Conservation (phyloP, 2,329 filamentous ascomycete species). For the Fusarium irregulare region DNA sequence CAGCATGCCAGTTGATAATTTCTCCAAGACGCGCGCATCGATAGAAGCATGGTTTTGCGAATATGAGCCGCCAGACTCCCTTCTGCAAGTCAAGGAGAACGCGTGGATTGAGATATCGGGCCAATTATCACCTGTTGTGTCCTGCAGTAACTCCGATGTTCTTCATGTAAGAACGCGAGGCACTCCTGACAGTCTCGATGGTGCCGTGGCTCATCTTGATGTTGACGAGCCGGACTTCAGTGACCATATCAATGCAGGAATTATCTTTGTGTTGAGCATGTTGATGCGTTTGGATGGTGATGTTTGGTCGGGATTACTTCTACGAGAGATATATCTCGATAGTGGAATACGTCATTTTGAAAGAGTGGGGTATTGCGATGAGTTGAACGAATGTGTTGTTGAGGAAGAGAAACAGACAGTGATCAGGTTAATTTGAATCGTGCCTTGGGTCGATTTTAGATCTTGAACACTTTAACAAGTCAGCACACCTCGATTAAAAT, state of each 20-base stretch:
- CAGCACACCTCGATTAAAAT: no score
- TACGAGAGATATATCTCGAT: not conserved
- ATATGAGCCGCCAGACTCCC: not conserved
- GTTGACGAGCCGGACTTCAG: not conserved
- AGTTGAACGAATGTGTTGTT: not conserved
- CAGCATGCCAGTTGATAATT: not conserved
- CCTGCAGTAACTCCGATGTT: not conserved
- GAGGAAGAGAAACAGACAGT: accelerated
- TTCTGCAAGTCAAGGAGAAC: not conserved
- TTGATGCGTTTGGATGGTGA: not conserved
- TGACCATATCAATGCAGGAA: not conserved
- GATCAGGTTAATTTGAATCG: accelerated
- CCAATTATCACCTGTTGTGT: not conserved
- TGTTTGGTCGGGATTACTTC: not conserved
- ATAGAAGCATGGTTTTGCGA: not conserved
- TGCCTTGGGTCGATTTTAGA: not conserved
- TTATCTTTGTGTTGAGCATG: not conserved
- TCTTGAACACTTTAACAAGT: no score
- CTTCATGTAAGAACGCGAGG: not conserved
- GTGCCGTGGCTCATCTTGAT: not conserved
- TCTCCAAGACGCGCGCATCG: not conserved
- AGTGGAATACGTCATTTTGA: not conserved
- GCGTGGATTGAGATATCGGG: not conserved
- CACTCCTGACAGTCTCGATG: not conserved
- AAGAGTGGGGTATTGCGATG: not conserved